A percentile compares a stretch with the other conserved stretches of the same genome.
Conservation (phyloP, 2,329 filamentous ascomycete species). For the Aspergillus persii region DNA sequence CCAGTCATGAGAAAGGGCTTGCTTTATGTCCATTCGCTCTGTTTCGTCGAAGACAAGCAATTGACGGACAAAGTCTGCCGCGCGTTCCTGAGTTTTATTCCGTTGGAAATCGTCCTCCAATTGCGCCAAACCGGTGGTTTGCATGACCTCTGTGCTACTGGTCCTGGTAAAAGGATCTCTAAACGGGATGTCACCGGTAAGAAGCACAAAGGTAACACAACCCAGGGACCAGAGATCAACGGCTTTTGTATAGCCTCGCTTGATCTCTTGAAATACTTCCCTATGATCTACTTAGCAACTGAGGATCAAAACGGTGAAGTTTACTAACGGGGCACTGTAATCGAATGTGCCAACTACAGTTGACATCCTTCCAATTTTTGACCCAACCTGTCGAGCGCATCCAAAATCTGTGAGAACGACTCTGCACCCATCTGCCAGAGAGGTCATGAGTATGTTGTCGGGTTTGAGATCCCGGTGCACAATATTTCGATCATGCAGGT, state of each 20-base stretch:
- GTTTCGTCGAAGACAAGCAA: slow-evolving; percentile 52
- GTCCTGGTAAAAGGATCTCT: slow-evolving; percentile 27
- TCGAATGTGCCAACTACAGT: slow-evolving; percentile 56
- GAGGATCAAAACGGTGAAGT: not conserved
- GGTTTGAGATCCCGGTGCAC: slow-evolving; percentile 64
- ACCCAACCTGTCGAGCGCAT: slow-evolving; percentile 44
- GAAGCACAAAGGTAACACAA: slow-evolving; percentile 51
- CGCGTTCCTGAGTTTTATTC: slow-evolving; percentile 41
- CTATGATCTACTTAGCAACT: slow-evolving; percentile 14
- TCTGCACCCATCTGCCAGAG: slow-evolving; percentile 49
- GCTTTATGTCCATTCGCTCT: slow-evolving; percentile 51
- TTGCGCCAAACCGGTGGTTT: slow-evolving; percentile 42
- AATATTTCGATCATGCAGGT: slow-evolving; percentile 55
- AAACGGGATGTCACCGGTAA: slow-evolving; percentile 53
- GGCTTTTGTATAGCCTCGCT: slow-evolving; percentile 54
- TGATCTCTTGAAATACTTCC: slow-evolving; percentile 20
- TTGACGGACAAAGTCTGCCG: slow-evolving; percentile 54
- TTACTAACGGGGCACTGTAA: slow-evolving; percentile 58
- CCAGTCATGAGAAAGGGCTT: slow-evolving; percentile 57
- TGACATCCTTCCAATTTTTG: slow-evolving; percentile 47
- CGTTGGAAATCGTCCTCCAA: slow-evolving; percentile 47
- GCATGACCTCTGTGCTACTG: slow-evolving; percentile 32
- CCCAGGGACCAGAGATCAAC: slow-evolving; percentile 65
- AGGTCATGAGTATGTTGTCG: slow-evolving; percentile 62
- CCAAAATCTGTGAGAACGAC: slow-evolving; percentile 63